Evolutionary conservation across 495 filamentous ascomycete genomes (phyloP).

Genomic region (Penicillium atrosanguineum): DNA sequence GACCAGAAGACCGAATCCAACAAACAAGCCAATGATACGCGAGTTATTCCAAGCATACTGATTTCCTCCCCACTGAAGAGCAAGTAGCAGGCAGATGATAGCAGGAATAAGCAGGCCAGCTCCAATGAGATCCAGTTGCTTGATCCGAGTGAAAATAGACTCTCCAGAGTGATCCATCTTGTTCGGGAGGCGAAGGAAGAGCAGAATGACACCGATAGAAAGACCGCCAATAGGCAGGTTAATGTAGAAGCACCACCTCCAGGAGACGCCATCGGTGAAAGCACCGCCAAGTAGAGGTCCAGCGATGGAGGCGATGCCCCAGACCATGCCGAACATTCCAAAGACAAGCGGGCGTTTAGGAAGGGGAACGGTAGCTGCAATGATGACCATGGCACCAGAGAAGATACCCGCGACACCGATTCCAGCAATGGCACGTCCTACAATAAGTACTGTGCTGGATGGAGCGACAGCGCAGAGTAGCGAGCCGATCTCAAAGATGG

Average conservation of each 20-base stretch:
- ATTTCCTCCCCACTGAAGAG: conserved; percentile 44
- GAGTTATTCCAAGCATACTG: conserved; percentile 35
- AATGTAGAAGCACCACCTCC: conserved; percentile 87
- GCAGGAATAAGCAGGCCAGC: conserved; percentile 34
- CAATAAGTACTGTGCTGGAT: conserved; percentile 63
- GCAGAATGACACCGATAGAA: conserved; percentile 48
- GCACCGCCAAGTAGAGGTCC: conserved; percentile 63
- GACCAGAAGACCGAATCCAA: conserved; percentile 32
- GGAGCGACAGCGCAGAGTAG: conserved; percentile 69
- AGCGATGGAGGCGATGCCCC: conserved; percentile 65
- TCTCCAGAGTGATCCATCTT: conserved; percentile 13
- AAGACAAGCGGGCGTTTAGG: conserved; percentile 62
- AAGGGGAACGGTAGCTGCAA: conserved; percentile 60
- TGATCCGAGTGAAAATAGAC: conserved; percentile 20
- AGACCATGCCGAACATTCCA: conserved; percentile 68
- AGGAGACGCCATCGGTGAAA: conserved; percentile 59
- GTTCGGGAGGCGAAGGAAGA: conserved; percentile 45
- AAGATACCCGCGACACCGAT: conserved; percentile 67
- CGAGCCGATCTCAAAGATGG: conserved; percentile 70
- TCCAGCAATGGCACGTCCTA: conserved; percentile 77
- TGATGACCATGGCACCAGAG: conserved; percentile 68
- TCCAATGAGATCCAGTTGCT: conserved; percentile 35
- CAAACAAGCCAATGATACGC: conserved; percentile 34
- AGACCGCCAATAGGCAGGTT: conserved; percentile 65
- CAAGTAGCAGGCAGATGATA: conserved; percentile 38